phyloP scores from a whole-genome alignment of 805 yeast species.

The Spathaspora sp. region DNA sequence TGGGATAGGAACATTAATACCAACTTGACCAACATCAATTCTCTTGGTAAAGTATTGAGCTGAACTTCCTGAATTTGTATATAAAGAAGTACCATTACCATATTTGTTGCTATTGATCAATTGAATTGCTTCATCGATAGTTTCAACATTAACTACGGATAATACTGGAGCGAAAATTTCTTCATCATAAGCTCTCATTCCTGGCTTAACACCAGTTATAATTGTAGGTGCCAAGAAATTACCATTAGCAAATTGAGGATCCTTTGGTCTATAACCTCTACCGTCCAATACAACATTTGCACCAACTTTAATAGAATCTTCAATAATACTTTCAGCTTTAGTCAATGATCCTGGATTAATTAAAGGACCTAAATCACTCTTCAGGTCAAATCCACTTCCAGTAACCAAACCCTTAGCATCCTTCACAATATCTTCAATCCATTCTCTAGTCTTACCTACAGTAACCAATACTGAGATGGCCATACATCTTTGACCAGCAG shows the following conservation, averaged over 20 bases:
- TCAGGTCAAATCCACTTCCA: slow-evolving; percentile 62
- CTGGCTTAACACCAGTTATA: slow-evolving; percentile 57
- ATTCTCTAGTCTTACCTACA: slow-evolving; percentile 61
- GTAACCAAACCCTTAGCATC: slow-evolving; percentile 56
- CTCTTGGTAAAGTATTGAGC: slow-evolving; percentile 67
- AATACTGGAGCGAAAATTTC: slow-evolving; percentile 79
- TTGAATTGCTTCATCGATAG: slow-evolving; percentile 65
- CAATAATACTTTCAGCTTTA: slow-evolving; percentile 54
- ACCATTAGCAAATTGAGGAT: slow-evolving; percentile 44
- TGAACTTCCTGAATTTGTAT: slow-evolving; percentile 66
- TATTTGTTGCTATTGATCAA: slow-evolving; percentile 55
- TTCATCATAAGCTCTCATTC: slow-evolving; percentile 69
- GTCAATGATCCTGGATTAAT: slow-evolving; percentile 56
- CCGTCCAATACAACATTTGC: slow-evolving; percentile 65
- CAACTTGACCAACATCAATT: slow-evolving; percentile 74
- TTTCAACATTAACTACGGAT: slow-evolving; percentile 55
- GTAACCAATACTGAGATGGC: slow-evolving; percentile 71
- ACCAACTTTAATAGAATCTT: slow-evolving; percentile 54
- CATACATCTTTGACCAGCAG: slow-evolving; percentile 85
- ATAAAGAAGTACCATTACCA: slow-evolving; percentile 71
- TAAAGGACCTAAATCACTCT: slow-evolving; percentile 70
- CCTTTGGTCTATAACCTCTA: slow-evolving; percentile 41
- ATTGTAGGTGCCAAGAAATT: slow-evolving; percentile 74
- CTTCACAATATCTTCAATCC: slow-evolving; percentile 58
- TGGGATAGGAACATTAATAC: slow-evolving; percentile 76